Base-by-base conservation (phyloP, 768 basidiomycete species). In the Cyathus striatus region DNA sequence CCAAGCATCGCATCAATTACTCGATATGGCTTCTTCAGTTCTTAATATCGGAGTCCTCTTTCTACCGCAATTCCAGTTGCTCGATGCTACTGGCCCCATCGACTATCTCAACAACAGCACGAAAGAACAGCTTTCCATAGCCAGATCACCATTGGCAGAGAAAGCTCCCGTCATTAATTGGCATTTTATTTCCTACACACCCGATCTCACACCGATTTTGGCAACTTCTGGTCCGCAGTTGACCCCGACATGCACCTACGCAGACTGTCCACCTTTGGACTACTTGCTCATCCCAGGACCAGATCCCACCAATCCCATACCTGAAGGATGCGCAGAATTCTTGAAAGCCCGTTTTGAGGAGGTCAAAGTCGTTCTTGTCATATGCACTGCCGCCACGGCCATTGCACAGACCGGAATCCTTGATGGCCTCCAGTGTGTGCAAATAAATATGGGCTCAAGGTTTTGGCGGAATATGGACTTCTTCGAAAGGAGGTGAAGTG, bases 41-140 rank as follows among this genome's bases (percentile, higher is more conserved):
- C 9, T 30, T 39, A 2, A 38, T 30, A 45, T 56, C 32, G 58
- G 54, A 3, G 37, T 59, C 4, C 54, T 57, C 23, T 42, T 55
- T 16, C 30, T 52, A 13, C 54, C 51, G 3, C 23, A 36, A 3
- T 50, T 47, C 44, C 56, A 57, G 42, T 51, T 46, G 47, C 52
- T 59, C 35, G 55, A 57, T 38, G 51, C 46, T 6, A 54, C 39
- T 6, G 58, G 55, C 7, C 47, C 58, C 20, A 42, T 48, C 25
- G 56, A 55, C 42, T 52, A 51, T 23, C 39, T 59, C 41, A 47
- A 54, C 44, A 51, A 33, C 42, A 55, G 57, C 41, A 50, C 53
- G 4, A 40, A 44, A 17, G 17, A 43, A 36, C 16, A 5, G 12
- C 3, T 43, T 14, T 16, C 26, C 4, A 14, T 9, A 21, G 9